Conservation (phyloP, 352 stramenopile genomes). For the Blastocystis sp. region DNA sequence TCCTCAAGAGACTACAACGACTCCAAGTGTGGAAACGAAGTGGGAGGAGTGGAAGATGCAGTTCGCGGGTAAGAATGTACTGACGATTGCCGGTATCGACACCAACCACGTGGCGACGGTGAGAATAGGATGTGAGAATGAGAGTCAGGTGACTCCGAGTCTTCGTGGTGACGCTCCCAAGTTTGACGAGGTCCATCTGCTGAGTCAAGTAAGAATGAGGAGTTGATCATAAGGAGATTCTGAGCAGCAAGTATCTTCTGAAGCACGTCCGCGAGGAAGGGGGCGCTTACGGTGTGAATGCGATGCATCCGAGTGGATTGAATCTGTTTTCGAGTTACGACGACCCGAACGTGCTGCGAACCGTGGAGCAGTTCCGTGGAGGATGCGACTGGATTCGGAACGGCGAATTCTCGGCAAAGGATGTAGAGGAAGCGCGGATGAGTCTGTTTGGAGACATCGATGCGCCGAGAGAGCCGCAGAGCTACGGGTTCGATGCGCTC, state of each 20-base stretch:
- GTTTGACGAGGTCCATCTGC: slow-evolving; percentile 13
- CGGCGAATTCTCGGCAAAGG: not conserved
- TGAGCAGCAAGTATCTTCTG: slow-evolving; percentile 15
- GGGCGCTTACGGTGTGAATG: slow-evolving; percentile 14
- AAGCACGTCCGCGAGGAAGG: slow-evolving; percentile 42
- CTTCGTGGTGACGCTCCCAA: not conserved
- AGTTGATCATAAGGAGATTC: too few relatives aligned
- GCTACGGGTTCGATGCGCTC: not conserved
- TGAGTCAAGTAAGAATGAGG: too few relatives aligned
- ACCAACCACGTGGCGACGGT: slow-evolving; percentile 37
- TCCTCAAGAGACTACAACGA: too few relatives aligned
- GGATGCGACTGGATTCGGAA: slow-evolving; percentile 15
- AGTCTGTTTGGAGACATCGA: slow-evolving; percentile 46
- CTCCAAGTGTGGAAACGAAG: too few relatives aligned
- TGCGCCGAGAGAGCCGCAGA: slow-evolving; percentile 23
- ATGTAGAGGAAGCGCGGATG: slow-evolving; percentile 4
- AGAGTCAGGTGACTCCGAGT: not conserved
- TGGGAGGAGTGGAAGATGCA: not conserved
- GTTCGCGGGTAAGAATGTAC: slow-evolving; percentile 9
- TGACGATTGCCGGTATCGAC: slow-evolving; percentile 7
- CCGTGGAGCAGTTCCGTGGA: slow-evolving; percentile 1
- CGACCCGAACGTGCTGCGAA: slow-evolving; percentile 14
- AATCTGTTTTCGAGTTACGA: slow-evolving; percentile 30
- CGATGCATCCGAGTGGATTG: not conserved
- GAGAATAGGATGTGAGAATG: not conserved